These are phyloP conservation scores for Arthroderma uncinatum DNA, from an alignment of 2,329 filamentous ascomycete genomes.

Conservation along the genomic window DNA sequence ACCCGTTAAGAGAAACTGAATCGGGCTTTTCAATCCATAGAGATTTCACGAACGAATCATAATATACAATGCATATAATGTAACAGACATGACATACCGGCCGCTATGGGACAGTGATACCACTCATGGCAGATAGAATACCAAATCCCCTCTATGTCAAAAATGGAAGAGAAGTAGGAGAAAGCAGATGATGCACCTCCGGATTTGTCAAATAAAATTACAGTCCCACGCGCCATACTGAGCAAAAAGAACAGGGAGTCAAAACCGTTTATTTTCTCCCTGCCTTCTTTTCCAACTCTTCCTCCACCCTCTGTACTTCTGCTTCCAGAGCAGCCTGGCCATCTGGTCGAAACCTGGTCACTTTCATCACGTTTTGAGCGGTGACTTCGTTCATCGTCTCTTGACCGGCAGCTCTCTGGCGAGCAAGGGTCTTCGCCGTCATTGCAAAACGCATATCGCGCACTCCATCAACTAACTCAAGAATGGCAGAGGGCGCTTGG, in stretches of 20 bases:
- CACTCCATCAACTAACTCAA: constrained; percentile 89
- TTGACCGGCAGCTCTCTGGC: constrained; percentile 42
- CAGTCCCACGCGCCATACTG: neutral
- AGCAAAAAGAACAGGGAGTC: neutral
- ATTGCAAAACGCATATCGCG: constrained; percentile 90
- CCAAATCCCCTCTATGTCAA: neutral
- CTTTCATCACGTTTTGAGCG: constrained; percentile 66
- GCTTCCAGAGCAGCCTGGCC: constrained; percentile 58
- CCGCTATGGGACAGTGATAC: neutral
- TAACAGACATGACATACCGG: neutral
- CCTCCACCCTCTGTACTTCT: constrained; percentile 40
- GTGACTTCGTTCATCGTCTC: constrained; percentile 59
- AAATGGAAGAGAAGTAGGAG: neutral
- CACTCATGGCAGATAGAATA: too few species aligned
- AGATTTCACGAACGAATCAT: neutral
- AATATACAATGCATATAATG: neutral
- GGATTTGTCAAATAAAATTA: neutral
- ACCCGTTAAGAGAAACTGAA: too few species aligned
- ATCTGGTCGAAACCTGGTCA: constrained; percentile 59
- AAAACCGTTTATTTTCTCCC: neutral
- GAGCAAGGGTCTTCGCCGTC: constrained; percentile 73
- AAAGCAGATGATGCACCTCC: neutral
- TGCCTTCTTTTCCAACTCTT: neutral
- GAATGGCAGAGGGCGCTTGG: constrained; percentile 78
- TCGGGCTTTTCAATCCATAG: neutral